Base-by-base conservation (phyloP, 2,329 filamentous ascomycete species). In the Passalora sequoiae region DNA sequence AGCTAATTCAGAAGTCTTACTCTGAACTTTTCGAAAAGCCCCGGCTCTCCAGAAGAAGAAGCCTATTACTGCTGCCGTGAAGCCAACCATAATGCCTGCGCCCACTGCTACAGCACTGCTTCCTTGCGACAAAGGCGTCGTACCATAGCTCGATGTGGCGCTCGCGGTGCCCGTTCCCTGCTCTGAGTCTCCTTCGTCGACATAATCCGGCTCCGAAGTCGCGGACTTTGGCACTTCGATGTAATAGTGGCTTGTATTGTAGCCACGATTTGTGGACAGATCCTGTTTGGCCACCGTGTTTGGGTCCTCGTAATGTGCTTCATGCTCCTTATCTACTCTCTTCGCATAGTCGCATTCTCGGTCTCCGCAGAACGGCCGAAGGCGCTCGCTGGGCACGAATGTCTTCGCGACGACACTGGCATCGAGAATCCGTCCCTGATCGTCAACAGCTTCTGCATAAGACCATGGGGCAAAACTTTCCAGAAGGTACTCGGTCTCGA, bases 401-500 rank as follows among this genome's bases (percentile, higher is more conserved):
- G 65, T 67, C 44, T 58, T 60, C 21, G 56, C 47, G 15, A 65
- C 57, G 6, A 57, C 54, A 38, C 61, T 65, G 13, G 57, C 49
- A 36, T 60, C 59, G 37, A 68, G 49, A 4, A 51, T 40, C n/a
- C 46, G 43, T 3, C 62, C 63, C 13, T 55, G 40, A 5, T 17
- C 49, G 44, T 65, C 60, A 6, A 65, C 19, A 12, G 63, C 63
- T 43, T 65, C 60, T 1, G 60, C 63, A 36, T 60, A 65, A 1
- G 57, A 41, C 60, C 61, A 66, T 1, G 38, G 39, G 7, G 47
- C 50, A 19, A 56, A 54, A 2, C 36, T 46, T 6, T 53, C 47
- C n/a, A 54, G 42, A 31, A 55, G 51, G 35, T 55, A 54, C 39
- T 57, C 57, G 9, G 66, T 69, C 57, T 74, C 73, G 51, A 75